A percentile compares a stretch with the other conserved stretches of the same genome.
phyloP scores from a whole-genome alignment of 345 rosid genomes.

The Trapa bicornis region DNA sequence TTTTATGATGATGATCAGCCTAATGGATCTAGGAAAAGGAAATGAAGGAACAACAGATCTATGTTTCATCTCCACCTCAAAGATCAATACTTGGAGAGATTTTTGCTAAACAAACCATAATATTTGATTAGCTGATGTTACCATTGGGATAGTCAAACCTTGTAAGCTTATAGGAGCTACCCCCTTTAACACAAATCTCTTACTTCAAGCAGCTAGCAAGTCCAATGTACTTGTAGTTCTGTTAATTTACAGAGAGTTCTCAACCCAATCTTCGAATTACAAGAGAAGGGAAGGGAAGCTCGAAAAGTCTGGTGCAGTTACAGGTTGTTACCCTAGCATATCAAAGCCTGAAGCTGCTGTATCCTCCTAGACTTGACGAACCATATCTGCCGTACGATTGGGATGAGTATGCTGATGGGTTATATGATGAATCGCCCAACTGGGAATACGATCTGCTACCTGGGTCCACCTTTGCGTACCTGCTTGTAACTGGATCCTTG shows the following conservation, averaged over 20 bases:
- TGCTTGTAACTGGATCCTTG: constrained; percentile 25
- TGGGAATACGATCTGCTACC: constrained; percentile 29
- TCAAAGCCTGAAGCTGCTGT: constrained; percentile 29
- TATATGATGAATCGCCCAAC: constrained; percentile 14
- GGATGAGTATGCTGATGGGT: constrained; percentile 18
- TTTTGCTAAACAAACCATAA: too few species aligned
- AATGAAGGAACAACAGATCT: too few species aligned
- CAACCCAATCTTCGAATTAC: not conserved
- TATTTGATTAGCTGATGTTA: too few species aligned
- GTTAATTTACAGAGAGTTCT: not conserved
- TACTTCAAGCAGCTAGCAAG: too few species aligned
- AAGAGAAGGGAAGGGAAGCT: not conserved
- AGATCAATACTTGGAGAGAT: too few species aligned
- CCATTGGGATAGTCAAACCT: not conserved
- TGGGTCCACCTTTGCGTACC: constrained; percentile 22
- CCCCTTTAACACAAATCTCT: not conserved
- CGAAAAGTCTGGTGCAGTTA: not conserved
- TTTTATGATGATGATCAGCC: too few species aligned
- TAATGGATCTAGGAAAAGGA: too few species aligned
- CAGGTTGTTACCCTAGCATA: not conserved
- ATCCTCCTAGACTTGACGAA: constrained; percentile 24
- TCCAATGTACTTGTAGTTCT: not conserved
- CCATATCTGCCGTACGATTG: constrained; percentile 27
- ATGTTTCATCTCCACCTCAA: too few species aligned
- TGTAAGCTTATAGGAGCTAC: constrained; percentile 18